Evolutionary conservation across 495 filamentous ascomycete genomes (phyloP), one percentile per base, ranked within the genome.

Genomic region (Tuber borchii): DNA sequence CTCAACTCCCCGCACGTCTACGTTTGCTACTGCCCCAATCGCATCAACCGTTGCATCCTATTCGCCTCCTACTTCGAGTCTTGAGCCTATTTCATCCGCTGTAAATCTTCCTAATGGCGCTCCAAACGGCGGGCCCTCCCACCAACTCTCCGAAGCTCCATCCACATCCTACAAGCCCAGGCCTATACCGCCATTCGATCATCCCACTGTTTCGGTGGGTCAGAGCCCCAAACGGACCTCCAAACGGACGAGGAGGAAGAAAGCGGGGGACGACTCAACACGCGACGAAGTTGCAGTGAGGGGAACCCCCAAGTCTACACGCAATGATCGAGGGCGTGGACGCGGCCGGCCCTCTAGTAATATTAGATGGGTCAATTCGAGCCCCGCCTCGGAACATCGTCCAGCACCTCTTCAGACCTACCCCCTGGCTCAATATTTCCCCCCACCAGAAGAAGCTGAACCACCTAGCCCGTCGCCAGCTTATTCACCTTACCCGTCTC

Each of bases 401-500:
- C n/a, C 26, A 6, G 14, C 56, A 34, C 26, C 56, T 34, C 37
- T 31, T 39, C 73, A 56, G 37, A 73, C 44, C 9, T 65, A 76
- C n/a, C 77, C 78, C 19, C 20, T 34, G 26, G 56, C 26, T 65
- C 56, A 31, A 14, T 42, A 45, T 69, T 48, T 79, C 19, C 26
- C 73, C 37, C 45, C 70, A 14, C 44, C 78, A 46, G 51, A 61
- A 22, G 73, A 61, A 22, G 73, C 42, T 44, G 78, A 75, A 45
- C 48, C 73, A 9, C 73, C 78, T 31, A 79, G 78, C 17, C 78
- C 78, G 31, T 79, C 78, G 8, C 78, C 78, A 16, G 78, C 78
- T 31, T 79, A 79, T 42, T 79, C 78, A 39, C 78, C 78, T 42
- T 79, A 79, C 37, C 78, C 78, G 14, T 79, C 78, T 34, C 76